Conservation (phyloP, 352 stramenopile genomes). For the Phytophthora megakarya region DNA sequence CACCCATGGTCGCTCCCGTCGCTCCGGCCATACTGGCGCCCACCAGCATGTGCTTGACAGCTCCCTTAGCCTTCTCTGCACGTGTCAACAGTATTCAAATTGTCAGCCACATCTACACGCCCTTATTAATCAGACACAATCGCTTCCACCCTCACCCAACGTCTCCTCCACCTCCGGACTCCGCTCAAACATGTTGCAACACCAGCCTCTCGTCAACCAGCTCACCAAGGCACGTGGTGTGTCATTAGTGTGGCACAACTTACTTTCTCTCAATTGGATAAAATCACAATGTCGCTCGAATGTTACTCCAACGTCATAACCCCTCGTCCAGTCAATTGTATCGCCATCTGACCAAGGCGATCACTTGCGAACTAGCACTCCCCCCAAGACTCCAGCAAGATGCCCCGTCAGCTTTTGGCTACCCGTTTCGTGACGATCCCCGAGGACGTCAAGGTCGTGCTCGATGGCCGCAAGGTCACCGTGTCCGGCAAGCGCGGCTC, state of each 20-base stretch:
- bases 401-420: constrained; percentile 90
- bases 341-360: neutral
- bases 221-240: constrained; percentile 14
- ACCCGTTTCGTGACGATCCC: constrained; percentile 94
- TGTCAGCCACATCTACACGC: neutral
- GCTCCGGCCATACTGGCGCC: constrained; percentile 59
- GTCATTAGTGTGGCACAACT: constrained; percentile 7
- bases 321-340: constrained; percentile 30
- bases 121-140: neutral
- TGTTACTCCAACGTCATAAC: neutral
- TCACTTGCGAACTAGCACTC: constrained; percentile 81
- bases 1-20: constrained; percentile 61
- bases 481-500: constrained; percentile 96
- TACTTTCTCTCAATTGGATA: constrained; percentile 2
- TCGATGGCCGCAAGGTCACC: constrained; percentile 95
- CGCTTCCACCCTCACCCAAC: constrained; percentile 14
- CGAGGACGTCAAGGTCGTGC: constrained; percentile 92
- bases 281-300: constrained; percentile 1
- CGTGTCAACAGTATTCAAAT: neutral
- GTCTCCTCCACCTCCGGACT: constrained; percentile 34
- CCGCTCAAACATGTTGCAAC: constrained; percentile 35
- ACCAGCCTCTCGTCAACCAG: constrained; percentile 6
- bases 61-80: constrained; percentile 67
- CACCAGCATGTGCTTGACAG: constrained; percentile 72
- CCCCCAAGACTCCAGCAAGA: constrained; percentile 58